These are phyloP conservation scores for Leccinum fibrillosum DNA, from an alignment of 768 basidiomycete genomes.

Conservation along the genomic window DNA sequence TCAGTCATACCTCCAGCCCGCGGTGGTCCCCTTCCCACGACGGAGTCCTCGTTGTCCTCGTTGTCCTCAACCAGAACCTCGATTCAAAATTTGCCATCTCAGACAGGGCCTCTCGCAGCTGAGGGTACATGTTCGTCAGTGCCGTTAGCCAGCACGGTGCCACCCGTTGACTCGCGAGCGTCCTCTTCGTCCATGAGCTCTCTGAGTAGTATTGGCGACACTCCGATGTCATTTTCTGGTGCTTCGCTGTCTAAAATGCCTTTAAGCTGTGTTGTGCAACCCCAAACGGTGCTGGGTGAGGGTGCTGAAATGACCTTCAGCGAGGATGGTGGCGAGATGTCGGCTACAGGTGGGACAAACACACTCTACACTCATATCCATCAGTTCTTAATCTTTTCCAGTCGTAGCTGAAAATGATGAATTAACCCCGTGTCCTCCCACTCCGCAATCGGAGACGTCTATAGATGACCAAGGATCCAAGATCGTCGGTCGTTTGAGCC, in stretches of 20 bases:
- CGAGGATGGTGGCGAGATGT: background rate
- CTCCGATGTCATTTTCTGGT: background rate
- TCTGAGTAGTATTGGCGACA: background rate
- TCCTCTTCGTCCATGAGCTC: background rate
- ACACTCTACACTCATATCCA: background rate
- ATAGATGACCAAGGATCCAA: background rate
- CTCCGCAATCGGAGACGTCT: background rate
- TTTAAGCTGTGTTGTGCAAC: background rate
- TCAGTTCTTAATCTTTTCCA: background rate
- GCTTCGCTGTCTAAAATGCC: background rate
- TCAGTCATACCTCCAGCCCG: background rate
- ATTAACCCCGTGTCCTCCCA: constrained; percentile 4
- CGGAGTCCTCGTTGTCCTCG: background rate
- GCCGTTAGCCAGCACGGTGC: background rate
- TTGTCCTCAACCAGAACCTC: background rate
- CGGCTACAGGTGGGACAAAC: background rate
- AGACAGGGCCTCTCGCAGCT: background rate
- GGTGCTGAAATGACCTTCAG: background rate
- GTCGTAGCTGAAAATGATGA: background rate
- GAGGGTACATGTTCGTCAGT: background rate
- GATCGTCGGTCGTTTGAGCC: background rate
- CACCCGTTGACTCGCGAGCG: background rate
- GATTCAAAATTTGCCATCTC: background rate
- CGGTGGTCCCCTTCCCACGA: background rate
- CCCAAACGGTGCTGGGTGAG: background rate